These are phyloP conservation scores for Diplogelasinospora grovesii DNA, from an alignment of 495 filamentous ascomycete genomes.

Conservation along the genomic window DNA sequence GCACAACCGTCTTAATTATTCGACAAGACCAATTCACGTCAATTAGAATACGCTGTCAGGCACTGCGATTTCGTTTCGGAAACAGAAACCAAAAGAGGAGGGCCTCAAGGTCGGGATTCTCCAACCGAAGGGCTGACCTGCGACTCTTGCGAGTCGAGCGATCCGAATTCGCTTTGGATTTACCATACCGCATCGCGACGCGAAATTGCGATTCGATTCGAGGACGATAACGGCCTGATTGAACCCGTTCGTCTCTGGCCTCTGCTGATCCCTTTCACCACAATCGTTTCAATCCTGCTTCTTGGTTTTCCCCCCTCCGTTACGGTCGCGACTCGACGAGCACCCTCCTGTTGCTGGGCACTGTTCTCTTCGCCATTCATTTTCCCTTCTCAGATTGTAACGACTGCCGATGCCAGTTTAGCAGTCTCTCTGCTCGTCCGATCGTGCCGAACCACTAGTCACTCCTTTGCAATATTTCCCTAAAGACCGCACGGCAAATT, in stretches of 20 bases:
- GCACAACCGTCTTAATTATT: conserved; percentile 9
- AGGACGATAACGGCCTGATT: no score
- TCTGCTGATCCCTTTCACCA: no score
- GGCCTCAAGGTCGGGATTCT: no score
- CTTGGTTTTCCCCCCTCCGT: conserved; percentile 1
- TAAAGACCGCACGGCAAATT: conserved; percentile 4
- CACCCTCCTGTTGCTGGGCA: conserved; percentile 10
- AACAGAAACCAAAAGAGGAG: not conserved
- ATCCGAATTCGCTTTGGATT: no score
- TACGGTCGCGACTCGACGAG: not conserved
- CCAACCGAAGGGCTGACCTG: no score
- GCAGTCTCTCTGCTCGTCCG: not conserved
- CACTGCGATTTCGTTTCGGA: conserved; percentile 12
- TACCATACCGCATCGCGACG: no score
- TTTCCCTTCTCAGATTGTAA: conserved; percentile 3
- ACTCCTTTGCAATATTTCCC: conserved; percentile 7
- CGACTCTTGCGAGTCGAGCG: no score
- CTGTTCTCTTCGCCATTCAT: conserved; percentile 6
- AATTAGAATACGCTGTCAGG: conserved; percentile 17
- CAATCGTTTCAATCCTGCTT: conserved; percentile 1
- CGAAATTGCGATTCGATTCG: no score
- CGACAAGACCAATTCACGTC: conserved; percentile 9
- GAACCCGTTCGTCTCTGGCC: no score
- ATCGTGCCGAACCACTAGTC: conserved; percentile 2
- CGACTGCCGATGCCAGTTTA: conserved; percentile 2